Evolutionary conservation across 345 rosid genomes (phyloP), one percentile per base, ranked within the genome.

Genomic region (Citrus cavaleriei): DNA sequence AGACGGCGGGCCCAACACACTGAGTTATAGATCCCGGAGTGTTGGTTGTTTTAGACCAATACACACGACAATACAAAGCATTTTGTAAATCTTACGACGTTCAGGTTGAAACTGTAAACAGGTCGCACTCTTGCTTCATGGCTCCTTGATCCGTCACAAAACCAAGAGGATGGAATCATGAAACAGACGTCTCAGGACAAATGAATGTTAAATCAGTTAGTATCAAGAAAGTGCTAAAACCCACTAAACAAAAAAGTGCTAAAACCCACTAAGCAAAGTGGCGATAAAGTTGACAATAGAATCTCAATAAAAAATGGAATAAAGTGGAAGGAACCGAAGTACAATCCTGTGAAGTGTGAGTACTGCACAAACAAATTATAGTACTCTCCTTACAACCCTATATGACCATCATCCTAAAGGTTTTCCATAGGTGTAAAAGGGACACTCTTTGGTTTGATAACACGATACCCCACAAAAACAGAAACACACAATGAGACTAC

Each of bases 401-500:
- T 51, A 34, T 34, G 55, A 77, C 38, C 38, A 55, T 49, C 83
- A 35, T 63, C 8, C 87, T 86, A 90, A 19, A 83, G 84, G 70
- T 83, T 75, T 68, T 80, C 89, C 86, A 89, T 82, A 46, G 91
- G 89, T 59, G 81, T 76, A 66, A 89, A 92, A 67, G 79, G 82
- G 79, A 54, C 59, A 68, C 63, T 77, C 73, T 60, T 83, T 27
- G 85, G 88, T 74, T 79, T 77, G 37, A 72, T 78, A 46, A 87
- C 61, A 76, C 79, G 87, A 78, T 91, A 93, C n/a, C 84, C 89
- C 74, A 89, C 86, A n/a, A 90, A 94, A 77, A 88, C 82, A 14
- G 98, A 88, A 25, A 92, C 72, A 69, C 86, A 89, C 7, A 94
- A 77, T 30, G 99, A 84, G 10, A 86, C 77, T 37, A 87, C 84